Base-by-base conservation (phyloP, 2,329 filamentous ascomycete species). In the Aspergillus melleus region DNA sequence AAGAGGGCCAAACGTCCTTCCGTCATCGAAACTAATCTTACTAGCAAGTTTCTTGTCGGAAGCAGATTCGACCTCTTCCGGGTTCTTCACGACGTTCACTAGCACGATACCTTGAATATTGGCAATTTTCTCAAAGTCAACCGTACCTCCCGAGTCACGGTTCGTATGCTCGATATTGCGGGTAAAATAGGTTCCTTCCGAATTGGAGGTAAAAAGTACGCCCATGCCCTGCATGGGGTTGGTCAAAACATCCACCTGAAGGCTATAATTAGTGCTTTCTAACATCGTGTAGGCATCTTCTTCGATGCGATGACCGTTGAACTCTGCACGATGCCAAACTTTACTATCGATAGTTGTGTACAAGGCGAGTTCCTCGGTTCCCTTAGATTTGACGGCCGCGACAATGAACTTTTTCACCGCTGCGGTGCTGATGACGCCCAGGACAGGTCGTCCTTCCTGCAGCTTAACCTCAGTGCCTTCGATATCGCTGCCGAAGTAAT, bases 241-340 rank as follows among this genome's bases (percentile, higher is more conserved):
- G 1, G 89, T 91, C 84, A 94, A 88, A 64, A 98, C 93, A 75
- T 98, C 93, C 57, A 99, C 88, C 77, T 98, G 94, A 68, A 99
- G 92, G 79, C 94, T 97, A 80, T 99, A 97, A 72, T 96, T 94
- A 47, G 95, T 98, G 70, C 93, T 95, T 77, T 98, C 94, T 46
- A 99, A 83, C 52, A 99, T 85, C 0, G 95, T 99, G 76, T 97
- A 99, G 2, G 91, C 91, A 68, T 87, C 84, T 72, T 94, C 86
- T 73, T 96, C 90, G 62, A 92, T 84, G 69, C 93, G 91, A 74
- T 96, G 92, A 62, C 90, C 88, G 49, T 87, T 89, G 75, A 99
- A 98, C 71, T 96, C 86, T 60, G 94, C 94, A 55, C 92, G 88
- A 74, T 98, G 92, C 95, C 95, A 99, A 57, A 84, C 88, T 54